A percentile compares a stretch with the other conserved stretches of the same genome.
These are phyloP conservation scores for Penicillium samsonianum DNA, from an alignment of 495 filamentous ascomycete genomes.

Conservation along the genomic window DNA sequence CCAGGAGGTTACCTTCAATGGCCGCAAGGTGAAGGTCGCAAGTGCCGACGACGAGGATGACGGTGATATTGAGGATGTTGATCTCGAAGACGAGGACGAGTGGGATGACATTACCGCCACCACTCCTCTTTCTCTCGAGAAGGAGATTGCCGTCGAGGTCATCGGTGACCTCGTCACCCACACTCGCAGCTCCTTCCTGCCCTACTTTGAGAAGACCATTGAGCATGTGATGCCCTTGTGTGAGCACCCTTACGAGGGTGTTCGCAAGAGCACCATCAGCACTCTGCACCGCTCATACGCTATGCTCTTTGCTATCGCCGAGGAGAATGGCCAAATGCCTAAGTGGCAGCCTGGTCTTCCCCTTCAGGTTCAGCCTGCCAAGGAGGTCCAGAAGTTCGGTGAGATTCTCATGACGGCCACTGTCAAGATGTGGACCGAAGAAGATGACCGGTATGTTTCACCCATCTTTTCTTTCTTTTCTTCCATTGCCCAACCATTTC, in stretches of 20 bases:
- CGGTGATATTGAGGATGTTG: conserved; percentile 60
- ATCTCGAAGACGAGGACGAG: conserved; percentile 74
- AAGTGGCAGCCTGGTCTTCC: conserved; percentile 92
- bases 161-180: conserved; percentile 89
- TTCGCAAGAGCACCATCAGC: conserved; percentile 84
- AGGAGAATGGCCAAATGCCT: conserved; percentile 71
- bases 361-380: conserved; percentile 71
- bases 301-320: conserved; percentile 82
- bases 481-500: conserved; percentile 23
- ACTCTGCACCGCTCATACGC: conserved; percentile 93
- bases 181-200: conserved; percentile 72
- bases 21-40: conserved; percentile 82
- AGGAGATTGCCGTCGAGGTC: conserved; percentile 95
- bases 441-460: conserved; percentile 79
- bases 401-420: conserved; percentile 84
- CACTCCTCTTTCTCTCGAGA: conserved; percentile 87
- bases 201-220: conserved; percentile 89
- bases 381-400: conserved; percentile 81
- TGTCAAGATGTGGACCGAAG: conserved; percentile 80
- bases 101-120: conserved; percentile 82
- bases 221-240: conserved; percentile 75
- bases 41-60: conserved; percentile 58
- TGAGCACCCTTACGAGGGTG: conserved; percentile 90
- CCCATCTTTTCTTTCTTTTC: conserved; percentile 31
- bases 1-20: conserved; percentile 72